phyloP scores from a whole-genome alignment of 2,329 filamentous ascomycete genomes.

The Stagonosporopsis vannaccii region DNA sequence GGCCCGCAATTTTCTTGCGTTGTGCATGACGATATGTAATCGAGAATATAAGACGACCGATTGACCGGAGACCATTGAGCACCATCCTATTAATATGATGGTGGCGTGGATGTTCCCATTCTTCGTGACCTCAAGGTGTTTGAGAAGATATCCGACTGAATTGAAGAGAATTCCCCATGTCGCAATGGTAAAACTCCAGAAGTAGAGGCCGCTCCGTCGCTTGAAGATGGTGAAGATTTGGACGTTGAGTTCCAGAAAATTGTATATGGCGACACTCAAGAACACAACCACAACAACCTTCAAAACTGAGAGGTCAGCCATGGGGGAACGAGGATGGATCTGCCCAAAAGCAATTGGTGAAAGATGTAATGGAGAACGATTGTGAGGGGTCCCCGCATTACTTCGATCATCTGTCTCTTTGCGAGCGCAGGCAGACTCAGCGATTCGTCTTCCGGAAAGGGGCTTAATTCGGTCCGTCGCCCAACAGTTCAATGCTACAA shows the following conservation, averaged over 20 bases:
- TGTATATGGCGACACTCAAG: conserved; percentile 42
- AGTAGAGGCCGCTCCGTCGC: conserved; percentile 55
- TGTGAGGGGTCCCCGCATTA: conserved; percentile 3
- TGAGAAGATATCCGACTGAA: conserved; percentile 53
- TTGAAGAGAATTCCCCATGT: conserved; percentile 55
- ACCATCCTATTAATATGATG: conserved; percentile 63
- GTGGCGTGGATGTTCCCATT: conserved; percentile 40
- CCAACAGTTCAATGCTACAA: conserved; percentile 4
- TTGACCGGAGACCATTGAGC: conserved; percentile 67
- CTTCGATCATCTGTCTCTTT: conserved; percentile 6
- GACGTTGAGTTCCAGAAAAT: conserved; percentile 53
- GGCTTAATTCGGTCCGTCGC: conserved; percentile 12
- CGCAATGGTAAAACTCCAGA: conserved; percentile 56
- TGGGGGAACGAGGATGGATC: not conserved
- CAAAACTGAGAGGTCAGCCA: conserved; percentile 10
- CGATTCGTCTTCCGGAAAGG: conserved; percentile 13
- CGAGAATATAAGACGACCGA: conserved; percentile 67
- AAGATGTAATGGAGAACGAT: not conserved
- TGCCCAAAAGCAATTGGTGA: not conserved
- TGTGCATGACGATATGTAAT: conserved; percentile 64
- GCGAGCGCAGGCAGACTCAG: not conserved
- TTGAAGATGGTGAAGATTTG: conserved; percentile 57
- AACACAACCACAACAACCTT: conserved; percentile 28
- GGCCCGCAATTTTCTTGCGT: conserved; percentile 54
- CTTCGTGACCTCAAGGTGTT: conserved; percentile 47